Percentiles rank a stretch among this genome's conserved stretches.
Conservation (phyloP, 2,329 filamentous ascomycete species). For the Fusarium verrucosum region DNA sequence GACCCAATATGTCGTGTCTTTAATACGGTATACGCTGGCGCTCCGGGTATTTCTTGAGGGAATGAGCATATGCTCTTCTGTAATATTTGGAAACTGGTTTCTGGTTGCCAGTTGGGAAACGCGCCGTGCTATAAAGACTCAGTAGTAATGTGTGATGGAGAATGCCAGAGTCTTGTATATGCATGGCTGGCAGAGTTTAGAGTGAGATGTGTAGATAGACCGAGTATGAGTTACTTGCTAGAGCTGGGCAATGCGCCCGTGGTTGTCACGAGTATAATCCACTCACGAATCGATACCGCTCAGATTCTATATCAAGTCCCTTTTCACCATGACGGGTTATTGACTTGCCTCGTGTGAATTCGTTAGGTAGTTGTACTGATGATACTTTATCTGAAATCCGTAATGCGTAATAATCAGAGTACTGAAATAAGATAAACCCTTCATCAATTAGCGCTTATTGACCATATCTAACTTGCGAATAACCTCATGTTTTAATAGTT, state of each 20-base stretch:
- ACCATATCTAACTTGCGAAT: slow-evolving; percentile 5
- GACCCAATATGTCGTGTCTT: slow-evolving; percentile 16
- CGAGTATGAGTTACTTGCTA: slow-evolving; percentile 5
- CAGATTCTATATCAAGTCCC: background rate
- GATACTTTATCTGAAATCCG: too few species aligned
- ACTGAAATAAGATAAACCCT: background rate
- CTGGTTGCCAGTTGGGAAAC: slow-evolving; percentile 31
- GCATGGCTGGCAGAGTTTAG: slow-evolving; percentile 28
- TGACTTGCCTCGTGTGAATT: too few species aligned
- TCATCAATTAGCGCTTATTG: background rate
- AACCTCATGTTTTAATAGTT: slow-evolving; percentile 11
- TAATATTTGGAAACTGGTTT: slow-evolving; percentile 47
- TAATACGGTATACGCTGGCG: slow-evolving; percentile 32
- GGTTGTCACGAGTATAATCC: background rate
- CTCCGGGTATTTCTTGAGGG: slow-evolving; percentile 31
- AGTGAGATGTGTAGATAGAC: slow-evolving; percentile 19
- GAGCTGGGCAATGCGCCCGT: background rate
- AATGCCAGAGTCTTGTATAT: slow-evolving; percentile 15
- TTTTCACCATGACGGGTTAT: background rate
- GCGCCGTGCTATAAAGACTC: background rate
- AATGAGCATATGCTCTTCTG: slow-evolving; percentile 40
- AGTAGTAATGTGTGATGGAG: slow-evolving; percentile 20
- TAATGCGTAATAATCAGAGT: too few species aligned
- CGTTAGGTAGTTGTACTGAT: too few species aligned
- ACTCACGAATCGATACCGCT: background rate